phyloP scores from a whole-genome alignment of 805 yeast genomes.

The Sugiyamaella marilandica region DNA sequence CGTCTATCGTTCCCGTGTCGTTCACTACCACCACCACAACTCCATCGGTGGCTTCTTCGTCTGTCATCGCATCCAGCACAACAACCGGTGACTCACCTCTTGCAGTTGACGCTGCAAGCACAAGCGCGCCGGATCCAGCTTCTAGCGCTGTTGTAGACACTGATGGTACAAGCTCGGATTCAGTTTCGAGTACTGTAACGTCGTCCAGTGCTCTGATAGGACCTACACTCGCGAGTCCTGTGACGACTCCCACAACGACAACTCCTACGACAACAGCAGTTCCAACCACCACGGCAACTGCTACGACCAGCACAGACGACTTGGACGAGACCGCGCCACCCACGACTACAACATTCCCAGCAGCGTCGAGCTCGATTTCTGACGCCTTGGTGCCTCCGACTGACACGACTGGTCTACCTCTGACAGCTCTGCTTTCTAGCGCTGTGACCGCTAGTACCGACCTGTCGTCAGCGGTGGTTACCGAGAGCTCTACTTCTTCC shows the following conservation, averaged over 20 bases:
- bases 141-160: neutral
- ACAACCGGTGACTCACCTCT: neutral
- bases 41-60: neutral
- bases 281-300: slow-evolving; percentile 5
- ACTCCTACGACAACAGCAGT: neutral
- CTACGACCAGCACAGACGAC: neutral
- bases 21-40: slow-evolving; percentile 10
- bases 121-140: slow-evolving; percentile 4
- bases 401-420: slow-evolving; percentile 4
- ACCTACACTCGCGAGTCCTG: neutral
- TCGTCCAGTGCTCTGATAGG: neutral
- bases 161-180: neutral
- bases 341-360: slow-evolving; percentile 9
- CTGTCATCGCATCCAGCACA: neutral
- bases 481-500: slow-evolving; percentile 7
- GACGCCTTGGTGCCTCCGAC: slow-evolving; percentile 7
- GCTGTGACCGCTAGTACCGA: slow-evolving; percentile 8
- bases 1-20: slow-evolving; percentile 17
- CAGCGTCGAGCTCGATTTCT: neutral
- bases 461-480: slow-evolving; percentile 3
- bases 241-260: neutral
- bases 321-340: slow-evolving; percentile 1
- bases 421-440: slow-evolving; percentile 3
- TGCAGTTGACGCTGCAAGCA: slow-evolving; percentile 4
- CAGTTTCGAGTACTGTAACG: neutral